phyloP scores from a whole-genome alignment of 2,329 filamentous ascomycete genomes.

The Colletotrichum plurivorum region DNA sequence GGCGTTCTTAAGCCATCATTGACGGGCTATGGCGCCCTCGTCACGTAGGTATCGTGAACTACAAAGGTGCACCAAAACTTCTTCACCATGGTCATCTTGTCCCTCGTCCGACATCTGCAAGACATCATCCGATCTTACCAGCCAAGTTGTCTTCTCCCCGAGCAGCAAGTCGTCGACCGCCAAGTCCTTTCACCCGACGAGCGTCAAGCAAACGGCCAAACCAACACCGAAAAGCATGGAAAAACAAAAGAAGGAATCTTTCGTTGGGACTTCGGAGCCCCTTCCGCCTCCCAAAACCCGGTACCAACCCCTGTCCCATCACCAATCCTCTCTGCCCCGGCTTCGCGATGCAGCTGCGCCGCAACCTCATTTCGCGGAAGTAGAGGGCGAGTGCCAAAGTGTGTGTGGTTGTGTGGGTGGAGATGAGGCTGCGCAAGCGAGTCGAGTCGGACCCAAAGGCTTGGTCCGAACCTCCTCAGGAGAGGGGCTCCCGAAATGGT shows the following conservation, averaged over 20 bases:
- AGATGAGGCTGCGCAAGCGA: slow-evolving; percentile 14
- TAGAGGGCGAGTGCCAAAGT: slow-evolving; percentile 2
- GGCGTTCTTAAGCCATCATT: no score
- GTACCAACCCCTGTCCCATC: neutral
- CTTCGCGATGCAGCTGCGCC: slow-evolving; percentile 20
- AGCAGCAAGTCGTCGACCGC: no score
- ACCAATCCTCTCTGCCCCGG: neutral
- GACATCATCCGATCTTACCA: no score
- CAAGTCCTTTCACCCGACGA: no score
- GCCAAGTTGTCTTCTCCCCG: no score
- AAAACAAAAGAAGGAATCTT: neutral
- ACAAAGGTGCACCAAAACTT: no score
- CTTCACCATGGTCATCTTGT: no score
- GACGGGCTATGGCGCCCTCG: no score
- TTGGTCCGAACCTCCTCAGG: neutral
- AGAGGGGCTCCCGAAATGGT: neutral
- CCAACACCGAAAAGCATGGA: no score
- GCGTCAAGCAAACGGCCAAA: no score
- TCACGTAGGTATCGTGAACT: no score
- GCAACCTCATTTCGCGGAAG: slow-evolving; percentile 23
- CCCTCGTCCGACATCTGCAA: no score
- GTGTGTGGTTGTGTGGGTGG: slow-evolving; percentile 14
- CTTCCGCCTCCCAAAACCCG: slow-evolving; percentile 2
- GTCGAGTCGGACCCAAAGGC: neutral
- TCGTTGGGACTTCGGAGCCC: slow-evolving; percentile 3